A percentile compares a stretch with the other conserved stretches of the same genome.
Evolutionary conservation across 768 basidiomycete species (phyloP).

Genomic region (Kondoa subrosea): DNA sequence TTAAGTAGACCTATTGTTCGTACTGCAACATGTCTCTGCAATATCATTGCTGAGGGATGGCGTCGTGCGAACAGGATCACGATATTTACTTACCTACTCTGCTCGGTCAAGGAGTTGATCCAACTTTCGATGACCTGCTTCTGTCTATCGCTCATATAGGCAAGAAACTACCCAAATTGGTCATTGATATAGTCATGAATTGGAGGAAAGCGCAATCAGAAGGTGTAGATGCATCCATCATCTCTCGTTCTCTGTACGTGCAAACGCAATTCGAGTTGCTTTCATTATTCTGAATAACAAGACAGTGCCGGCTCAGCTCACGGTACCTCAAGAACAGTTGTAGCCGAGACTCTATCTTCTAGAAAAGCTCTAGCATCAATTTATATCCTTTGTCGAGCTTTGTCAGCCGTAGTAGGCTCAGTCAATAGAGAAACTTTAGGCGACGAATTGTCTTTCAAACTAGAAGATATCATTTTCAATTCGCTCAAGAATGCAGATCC

Average conservation of each 20-base stretch:
- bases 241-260: slow-evolving; percentile 29
- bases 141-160: slow-evolving; percentile 69
- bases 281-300: background rate
- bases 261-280: slow-evolving; percentile 14
- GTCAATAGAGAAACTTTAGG: slow-evolving; percentile 61
- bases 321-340: slow-evolving; percentile 5
- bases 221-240: slow-evolving; percentile 28
- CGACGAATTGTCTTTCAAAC: slow-evolving; percentile 54
- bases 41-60: background rate
- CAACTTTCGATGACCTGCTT: slow-evolving; percentile 68
- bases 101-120: slow-evolving; percentile 57
- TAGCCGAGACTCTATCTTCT: slow-evolving; percentile 32
- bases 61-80: background rate
- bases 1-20: slow-evolving; percentile 52
- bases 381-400: slow-evolving; percentile 75
- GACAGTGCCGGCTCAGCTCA: background rate
- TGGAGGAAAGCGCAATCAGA: slow-evolving; percentile 69
- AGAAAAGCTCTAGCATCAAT: slow-evolving; percentile 51
- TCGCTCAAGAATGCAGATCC: slow-evolving; percentile 38
- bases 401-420: slow-evolving; percentile 56
- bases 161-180: slow-evolving; percentile 63
- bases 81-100: slow-evolving; percentile 42
- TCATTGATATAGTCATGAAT: slow-evolving; percentile 68
- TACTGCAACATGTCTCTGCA: slow-evolving; percentile 10
- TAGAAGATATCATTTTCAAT: slow-evolving; percentile 80